Evolutionary conservation across 2,329 filamentous ascomycete genomes (phyloP), one percentile per base, ranked within the genome.

Genomic region (Alternaria arborescens): DNA sequence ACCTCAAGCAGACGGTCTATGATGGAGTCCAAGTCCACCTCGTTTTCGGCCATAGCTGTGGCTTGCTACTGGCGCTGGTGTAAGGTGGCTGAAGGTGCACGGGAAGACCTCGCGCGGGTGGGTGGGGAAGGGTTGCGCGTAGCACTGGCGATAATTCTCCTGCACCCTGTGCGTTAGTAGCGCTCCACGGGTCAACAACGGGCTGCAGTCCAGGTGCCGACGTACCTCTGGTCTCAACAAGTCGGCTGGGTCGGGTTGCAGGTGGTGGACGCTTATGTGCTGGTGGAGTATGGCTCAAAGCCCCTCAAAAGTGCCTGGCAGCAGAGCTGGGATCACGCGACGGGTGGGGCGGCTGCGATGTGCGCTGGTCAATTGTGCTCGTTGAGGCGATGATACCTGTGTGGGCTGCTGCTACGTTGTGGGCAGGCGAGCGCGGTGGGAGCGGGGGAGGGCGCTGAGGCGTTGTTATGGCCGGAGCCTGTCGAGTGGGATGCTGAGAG

Each of bases 11-110:
- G 88, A 82, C 95, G 89, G 83, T 98, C 94, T 86, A 99, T 98
- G 89, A 98, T 97, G 77, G 94, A 97, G 83, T 99, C 95, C 84
- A 99, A 88, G 85, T 98, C 94, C 84, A 98, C 92, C 83, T 98
- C 94, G 83, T 93, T 87, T 82, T 91, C 89, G 80, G 89, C 89
- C 89, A 92, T 92, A 78, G 79, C 82, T 80, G 80, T 76, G 75
- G 61, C 74, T 75, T 74, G 79, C 74, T 76, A 68, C 63, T 64
- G 71, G 72, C 69, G 53, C 61, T 60, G 55, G 61, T 61, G 63
- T 46, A 20, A 20, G 60, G 64, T 68, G 63, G 68, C 50, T 51
- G 55, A 65, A 63, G 69, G 65, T 70, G 72, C 72, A 74, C 76
- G 71, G 73, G 66, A 67, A 67, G 60, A 68, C 75, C 75, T 78